These are phyloP conservation scores for Penicillium ucsense DNA, from an alignment of 495 filamentous ascomycete genomes.

Conservation along the genomic window DNA sequence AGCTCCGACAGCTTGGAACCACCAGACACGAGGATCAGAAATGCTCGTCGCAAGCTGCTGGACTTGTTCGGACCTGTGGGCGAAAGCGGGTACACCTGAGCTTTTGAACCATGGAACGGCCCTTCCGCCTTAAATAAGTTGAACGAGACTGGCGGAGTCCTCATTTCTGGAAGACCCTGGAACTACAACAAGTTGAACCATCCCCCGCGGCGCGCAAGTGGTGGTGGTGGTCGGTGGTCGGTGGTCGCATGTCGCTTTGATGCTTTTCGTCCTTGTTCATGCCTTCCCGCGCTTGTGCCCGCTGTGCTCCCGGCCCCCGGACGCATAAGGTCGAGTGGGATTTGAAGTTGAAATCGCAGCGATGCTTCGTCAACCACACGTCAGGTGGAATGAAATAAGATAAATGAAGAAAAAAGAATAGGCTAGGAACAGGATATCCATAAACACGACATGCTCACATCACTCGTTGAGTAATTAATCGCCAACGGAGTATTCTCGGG, in stretches of 20 bases:
- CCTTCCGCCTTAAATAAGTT: conserved; percentile 23
- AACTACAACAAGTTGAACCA: too few relatives aligned
- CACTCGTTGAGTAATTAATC: too few relatives aligned
- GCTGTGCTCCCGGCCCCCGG: not conserved
- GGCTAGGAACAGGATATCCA: not conserved
- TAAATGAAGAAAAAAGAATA: not conserved
- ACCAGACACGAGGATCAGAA: not conserved
- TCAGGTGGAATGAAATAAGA: not conserved
- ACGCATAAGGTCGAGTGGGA: not conserved
- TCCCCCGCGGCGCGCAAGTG: too few relatives aligned
- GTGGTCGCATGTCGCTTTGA: not conserved
- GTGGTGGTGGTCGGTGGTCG: too few relatives aligned
- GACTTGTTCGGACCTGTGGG: conserved; percentile 36
- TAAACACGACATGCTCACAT: too few relatives aligned
- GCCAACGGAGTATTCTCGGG: too few relatives aligned
- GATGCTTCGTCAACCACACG: not conserved
- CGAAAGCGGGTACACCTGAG: conserved; percentile 24
- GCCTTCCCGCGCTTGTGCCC: conserved; percentile 1
- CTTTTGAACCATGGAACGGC: conserved; percentile 19
- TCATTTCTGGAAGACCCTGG: not conserved
- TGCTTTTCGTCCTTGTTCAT: conserved; percentile 3
- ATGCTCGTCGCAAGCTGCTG: conserved; percentile 4
- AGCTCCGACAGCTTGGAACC: conserved; percentile 4
- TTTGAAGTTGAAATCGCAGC: not conserved
- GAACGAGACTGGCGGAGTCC: not conserved